Conservation (phyloP, 495 filamentous ascomycete species). For the Aspergillus taichungensis region DNA sequence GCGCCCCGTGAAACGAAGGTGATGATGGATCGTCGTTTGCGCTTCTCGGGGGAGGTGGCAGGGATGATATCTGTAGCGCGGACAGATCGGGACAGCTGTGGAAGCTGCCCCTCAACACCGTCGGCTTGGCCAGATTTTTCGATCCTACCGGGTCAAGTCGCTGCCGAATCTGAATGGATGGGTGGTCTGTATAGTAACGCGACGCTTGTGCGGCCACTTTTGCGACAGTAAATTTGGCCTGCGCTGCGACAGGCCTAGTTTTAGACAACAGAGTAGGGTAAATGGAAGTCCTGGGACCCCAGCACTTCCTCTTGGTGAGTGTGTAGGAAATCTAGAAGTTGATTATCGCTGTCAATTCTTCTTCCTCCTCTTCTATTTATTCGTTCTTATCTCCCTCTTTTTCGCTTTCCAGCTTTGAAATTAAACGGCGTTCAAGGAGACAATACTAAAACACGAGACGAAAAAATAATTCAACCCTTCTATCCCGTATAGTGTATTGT, state of each 20-base stretch:
- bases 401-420: no score
- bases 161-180: conserved; percentile 2
- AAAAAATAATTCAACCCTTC: no score
- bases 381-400: no score
- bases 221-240: no score
- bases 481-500: neutral
- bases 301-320: neutral
- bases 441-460: no score
- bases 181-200: neutral
- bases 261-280: no score
- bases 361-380: no score
- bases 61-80: conserved; percentile 34
- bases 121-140: conserved; percentile 41
- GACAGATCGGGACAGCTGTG: conserved; percentile 46
- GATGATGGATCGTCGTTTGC: conserved; percentile 14
- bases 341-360: neutral
- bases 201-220: no score
- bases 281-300: no score
- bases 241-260: no score
- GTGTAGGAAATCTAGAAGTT: neutral
- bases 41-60: conserved; percentile 18
- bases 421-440: no score
- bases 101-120: conserved; percentile 39
- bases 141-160: conserved; percentile 18
- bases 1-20: conserved; percentile 17